A percentile compares a stretch with the other conserved stretches of the same genome.
Evolutionary conservation across 768 basidiomycete genomes (phyloP).

Genomic region (Ramaria rubella): DNA sequence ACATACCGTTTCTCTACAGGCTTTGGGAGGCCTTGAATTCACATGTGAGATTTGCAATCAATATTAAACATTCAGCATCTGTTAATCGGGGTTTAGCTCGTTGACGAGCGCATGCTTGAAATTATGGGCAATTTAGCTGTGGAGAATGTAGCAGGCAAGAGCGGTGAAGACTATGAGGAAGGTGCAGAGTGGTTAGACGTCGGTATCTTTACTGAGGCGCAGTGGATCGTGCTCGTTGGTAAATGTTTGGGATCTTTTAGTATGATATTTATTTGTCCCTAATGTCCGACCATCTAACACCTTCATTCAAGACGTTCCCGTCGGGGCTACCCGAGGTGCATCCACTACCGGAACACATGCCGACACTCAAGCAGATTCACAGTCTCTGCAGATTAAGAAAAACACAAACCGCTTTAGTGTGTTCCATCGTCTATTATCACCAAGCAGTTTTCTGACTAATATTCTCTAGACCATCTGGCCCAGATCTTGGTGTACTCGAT

Average conservation of each 20-base stretch:
- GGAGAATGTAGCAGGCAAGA: conserved; percentile 57
- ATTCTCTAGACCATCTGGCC: conserved; percentile 59
- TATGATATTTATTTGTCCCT: conserved; percentile 22
- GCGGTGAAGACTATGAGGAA: conserved; percentile 44
- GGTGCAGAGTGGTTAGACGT: conserved; percentile 70
- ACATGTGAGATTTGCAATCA: conserved; percentile 9
- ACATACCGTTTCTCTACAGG: conserved; percentile 65
- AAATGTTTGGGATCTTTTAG: conserved; percentile 81
- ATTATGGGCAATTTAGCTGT: conserved; percentile 63
- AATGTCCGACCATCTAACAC: not conserved
- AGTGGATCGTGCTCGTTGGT: conserved; percentile 78
- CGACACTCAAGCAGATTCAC: conserved; percentile 51
- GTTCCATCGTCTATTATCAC: conserved; percentile 19
- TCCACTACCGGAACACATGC: conserved; percentile 65
- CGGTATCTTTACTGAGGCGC: conserved; percentile 80
- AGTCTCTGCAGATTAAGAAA: conserved; percentile 63
- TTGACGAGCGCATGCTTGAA: conserved; percentile 73
- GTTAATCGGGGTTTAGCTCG: conserved; percentile 43
- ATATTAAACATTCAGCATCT: not conserved
- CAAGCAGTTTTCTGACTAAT: conserved; percentile 8
- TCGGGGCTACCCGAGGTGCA: conserved; percentile 58
- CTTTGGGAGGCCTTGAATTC: conserved; percentile 64
- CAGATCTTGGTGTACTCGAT: conserved; percentile 87
- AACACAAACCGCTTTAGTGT: conserved; percentile 54
- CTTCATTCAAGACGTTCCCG: conserved; percentile 50